phyloP scores from a whole-genome alignment of 2,329 filamentous ascomycete species.

The Aspergillus aculeatus region DNA sequence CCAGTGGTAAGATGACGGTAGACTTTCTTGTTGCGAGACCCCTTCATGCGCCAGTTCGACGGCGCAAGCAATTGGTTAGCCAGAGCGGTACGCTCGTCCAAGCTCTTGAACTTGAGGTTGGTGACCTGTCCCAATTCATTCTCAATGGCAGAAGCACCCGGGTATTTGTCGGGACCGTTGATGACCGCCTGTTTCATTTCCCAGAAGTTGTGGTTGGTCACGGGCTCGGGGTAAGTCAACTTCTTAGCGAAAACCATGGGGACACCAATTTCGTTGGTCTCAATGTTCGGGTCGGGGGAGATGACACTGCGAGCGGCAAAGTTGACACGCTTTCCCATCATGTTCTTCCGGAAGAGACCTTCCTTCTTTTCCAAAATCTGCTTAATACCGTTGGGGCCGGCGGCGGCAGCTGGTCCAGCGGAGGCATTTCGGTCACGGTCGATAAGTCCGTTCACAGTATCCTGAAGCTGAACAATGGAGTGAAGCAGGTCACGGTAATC shows the following conservation, averaged over 20 bases:
- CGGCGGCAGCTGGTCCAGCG: constrained; percentile 71
- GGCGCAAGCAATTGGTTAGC: constrained; percentile 92
- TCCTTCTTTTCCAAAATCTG: constrained; percentile 98
- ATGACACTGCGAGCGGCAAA: constrained; percentile 97
- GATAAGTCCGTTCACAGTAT: constrained; percentile 86
- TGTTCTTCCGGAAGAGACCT: constrained; percentile 96
- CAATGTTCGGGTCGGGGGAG: constrained; percentile 96
- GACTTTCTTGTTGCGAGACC: constrained; percentile 89
- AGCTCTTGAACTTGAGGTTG: constrained; percentile 80
- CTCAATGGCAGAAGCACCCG: constrained; percentile 89
- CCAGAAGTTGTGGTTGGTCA: constrained; percentile 95
- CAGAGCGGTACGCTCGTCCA: constrained; percentile 81
- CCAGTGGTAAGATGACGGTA: constrained; percentile 94
- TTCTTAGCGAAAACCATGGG: constrained; percentile 97
- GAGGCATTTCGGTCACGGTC: constrained; percentile 85
- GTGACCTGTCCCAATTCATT: constrained; percentile 92
- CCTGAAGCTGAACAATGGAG: constrained; percentile 80
- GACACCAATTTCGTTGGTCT: constrained; percentile 98
- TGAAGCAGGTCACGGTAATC: constrained; percentile 76
- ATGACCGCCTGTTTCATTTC: constrained; percentile 95
- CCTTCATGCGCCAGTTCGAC: constrained; percentile 70
- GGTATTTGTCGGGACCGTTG: constrained; percentile 91
- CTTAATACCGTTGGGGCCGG: constrained; percentile 91
- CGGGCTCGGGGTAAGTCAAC: constrained; percentile 93
- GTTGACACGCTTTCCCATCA: constrained; percentile 99